Base-by-base conservation (phyloP, 352 stramenopile species). In the Phytophthora sp. region DNA sequence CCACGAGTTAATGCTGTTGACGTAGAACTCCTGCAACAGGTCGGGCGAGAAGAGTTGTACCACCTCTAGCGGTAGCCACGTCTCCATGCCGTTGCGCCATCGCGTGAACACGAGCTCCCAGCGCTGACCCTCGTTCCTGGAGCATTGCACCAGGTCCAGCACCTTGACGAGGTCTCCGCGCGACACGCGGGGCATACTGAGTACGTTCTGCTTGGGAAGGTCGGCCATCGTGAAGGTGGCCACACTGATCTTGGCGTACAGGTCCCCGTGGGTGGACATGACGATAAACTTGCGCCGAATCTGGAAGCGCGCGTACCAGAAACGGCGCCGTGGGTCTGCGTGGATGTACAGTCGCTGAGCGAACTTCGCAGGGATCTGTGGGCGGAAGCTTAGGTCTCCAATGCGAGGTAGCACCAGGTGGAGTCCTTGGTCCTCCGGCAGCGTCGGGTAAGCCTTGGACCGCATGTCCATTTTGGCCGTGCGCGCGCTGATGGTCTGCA, bases 1-100 rank as follows among this genome's bases (percentile, higher is more conserved):
- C 84, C 84, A 93, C 33, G 84, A 93, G 60, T 93, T 93, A 62
- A 90, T 78, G 24, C 65, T 87, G 52, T 85, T 90, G 39, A 91
- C 82, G 47, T 90, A 93, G 57, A 93, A 90, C 52, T 85, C 77
- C 52, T 93, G 82, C 44, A 93, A 58, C 42, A 91, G 50, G 9
- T 80, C 57, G 15, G 71, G 31, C 7, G 77, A 71, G 24, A 69
- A 72, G 23, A 68, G 45, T 42, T 84, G 73, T 55, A 90, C 72
- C 26, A 89, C 66, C 45, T 90, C 81, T 5, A 89, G 65, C 4
- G 84, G 75, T 16, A 93, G 65, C 84, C 84, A 93, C 26, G 84
- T 84, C 57, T 89, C 73, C 68, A 83, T 77, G 15, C 69, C 71
- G 69, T 75, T 89, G 57, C 80, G 73, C 84, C 84, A 93, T 18